Conservation (phyloP, 2,329 filamentous ascomycete species). For the Bipolaris zeicola region DNA sequence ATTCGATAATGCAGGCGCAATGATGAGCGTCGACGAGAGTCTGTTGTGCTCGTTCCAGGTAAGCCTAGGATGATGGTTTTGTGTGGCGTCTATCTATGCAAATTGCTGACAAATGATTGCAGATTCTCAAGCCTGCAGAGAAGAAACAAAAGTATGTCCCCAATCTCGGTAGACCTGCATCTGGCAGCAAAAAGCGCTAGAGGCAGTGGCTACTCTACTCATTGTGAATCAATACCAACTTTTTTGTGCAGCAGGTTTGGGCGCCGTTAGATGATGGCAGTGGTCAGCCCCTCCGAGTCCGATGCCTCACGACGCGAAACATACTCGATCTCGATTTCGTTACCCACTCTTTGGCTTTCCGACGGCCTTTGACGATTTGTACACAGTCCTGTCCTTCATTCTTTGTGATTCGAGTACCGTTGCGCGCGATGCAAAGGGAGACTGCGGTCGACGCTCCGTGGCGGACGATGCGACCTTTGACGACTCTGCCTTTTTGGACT, state of each 20-base stretch:
- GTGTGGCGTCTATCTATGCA: neutral
- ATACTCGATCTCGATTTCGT: slow-evolving; percentile 42
- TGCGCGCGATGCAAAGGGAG: slow-evolving; percentile 17
- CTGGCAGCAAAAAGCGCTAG: slow-evolving; percentile 70
- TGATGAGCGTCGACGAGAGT: slow-evolving; percentile 99
- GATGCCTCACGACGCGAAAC: slow-evolving; percentile 39
- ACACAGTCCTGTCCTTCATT: slow-evolving; percentile 31
- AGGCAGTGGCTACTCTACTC: slow-evolving; percentile 57
- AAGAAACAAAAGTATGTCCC: slow-evolving; percentile 99
- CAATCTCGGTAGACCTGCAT: slow-evolving; percentile 72
- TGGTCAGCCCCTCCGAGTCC: slow-evolving; percentile 42
- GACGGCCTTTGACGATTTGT: slow-evolving; percentile 37
- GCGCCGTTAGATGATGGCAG: slow-evolving; percentile 71
- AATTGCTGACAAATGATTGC: slow-evolving; percentile 25
- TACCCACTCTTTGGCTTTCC: slow-evolving; percentile 40
- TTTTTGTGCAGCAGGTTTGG: slow-evolving; percentile 85
- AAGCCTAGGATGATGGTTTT: slow-evolving; percentile 26
- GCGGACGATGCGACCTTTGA: slow-evolving; percentile 20
- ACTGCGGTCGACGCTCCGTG: slow-evolving; percentile 2
- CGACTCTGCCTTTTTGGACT: slow-evolving; percentile 26
- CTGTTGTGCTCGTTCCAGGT: slow-evolving; percentile 99
- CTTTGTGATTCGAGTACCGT: slow-evolving; percentile 26
- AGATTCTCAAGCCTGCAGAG: slow-evolving; percentile 99
- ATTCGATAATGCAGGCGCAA: slow-evolving; percentile 98
- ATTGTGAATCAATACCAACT: slow-evolving; percentile 51